Percentiles rank a stretch among this genome's conserved stretches.
These are phyloP conservation scores for Fragaria vesca DNA, from an alignment of 306 rosid genomes.

Conservation along the genomic window DNA sequence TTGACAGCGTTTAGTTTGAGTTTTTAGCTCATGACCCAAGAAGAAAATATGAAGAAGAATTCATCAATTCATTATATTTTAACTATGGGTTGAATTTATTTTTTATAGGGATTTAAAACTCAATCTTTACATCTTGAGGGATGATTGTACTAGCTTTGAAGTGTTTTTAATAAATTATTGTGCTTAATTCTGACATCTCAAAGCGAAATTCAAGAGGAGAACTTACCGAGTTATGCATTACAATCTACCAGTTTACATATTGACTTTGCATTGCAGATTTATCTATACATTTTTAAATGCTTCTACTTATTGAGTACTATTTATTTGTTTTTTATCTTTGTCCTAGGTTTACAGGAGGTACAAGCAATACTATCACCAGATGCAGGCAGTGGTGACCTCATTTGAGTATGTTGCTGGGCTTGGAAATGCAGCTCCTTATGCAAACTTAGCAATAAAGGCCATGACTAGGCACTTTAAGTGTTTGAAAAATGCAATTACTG, in stretches of 20 bases:
- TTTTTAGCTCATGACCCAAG: neutral
- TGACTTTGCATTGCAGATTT: neutral
- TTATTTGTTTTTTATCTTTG: neutral
- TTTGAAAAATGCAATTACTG: constrained; percentile 69
- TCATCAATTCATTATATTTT: neutral
- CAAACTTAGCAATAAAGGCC: constrained; percentile 73
- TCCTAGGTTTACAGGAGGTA: constrained; percentile 78
- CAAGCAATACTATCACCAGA: constrained; percentile 82
- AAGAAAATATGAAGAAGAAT: neutral
- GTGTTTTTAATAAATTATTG: neutral
- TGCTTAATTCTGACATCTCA: neutral
- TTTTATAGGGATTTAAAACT: neutral
- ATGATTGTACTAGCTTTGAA: neutral
- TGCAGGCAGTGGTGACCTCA: constrained; percentile 63
- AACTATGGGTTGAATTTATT: neutral
- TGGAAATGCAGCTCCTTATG: constrained; percentile 75
- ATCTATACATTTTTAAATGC: neutral
- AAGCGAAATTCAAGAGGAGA: too few species aligned
- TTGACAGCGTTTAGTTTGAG: neutral
- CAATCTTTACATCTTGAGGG: neutral
- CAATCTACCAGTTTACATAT: neutral
- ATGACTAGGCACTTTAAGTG: constrained; percentile 76
- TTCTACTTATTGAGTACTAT: neutral
- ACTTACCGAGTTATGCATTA: too few species aligned
- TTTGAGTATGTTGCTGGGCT: constrained; percentile 86